Conservation (phyloP, 768 basidiomycete species). For the Boletales sp. region DNA sequence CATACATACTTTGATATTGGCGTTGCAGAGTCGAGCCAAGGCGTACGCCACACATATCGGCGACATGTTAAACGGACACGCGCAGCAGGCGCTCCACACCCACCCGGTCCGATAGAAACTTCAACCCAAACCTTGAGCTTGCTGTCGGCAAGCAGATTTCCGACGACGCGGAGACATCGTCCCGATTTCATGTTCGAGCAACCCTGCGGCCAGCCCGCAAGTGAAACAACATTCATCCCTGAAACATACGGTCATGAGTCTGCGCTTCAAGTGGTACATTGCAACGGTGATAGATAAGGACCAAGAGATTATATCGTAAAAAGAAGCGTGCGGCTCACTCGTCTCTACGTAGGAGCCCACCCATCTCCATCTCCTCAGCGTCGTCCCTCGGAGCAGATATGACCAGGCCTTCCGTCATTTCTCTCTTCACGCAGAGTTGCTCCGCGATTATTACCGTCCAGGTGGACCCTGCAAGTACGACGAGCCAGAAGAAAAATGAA, state of each 20-base stretch:
- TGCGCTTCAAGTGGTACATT: slow-evolving; percentile 20
- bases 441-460: slow-evolving; percentile 80
- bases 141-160: background rate
- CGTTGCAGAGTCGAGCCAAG: slow-evolving; percentile 1
- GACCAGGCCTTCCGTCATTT: slow-evolving; percentile 82
- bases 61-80: background rate
- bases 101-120: background rate
- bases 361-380: slow-evolving; percentile 54
- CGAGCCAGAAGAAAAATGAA: slow-evolving; percentile 89
- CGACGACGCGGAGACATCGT: background rate
- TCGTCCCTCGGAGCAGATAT: slow-evolving; percentile 44
- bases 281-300: slow-evolving; percentile 9
- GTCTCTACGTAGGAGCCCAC: slow-evolving; percentile 49
- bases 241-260: slow-evolving; percentile 15
- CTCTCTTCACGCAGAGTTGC: slow-evolving; percentile 85
- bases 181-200: slow-evolving; percentile 3
- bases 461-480: slow-evolving; percentile 68
- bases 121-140: slow-evolving; percentile 14
- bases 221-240: slow-evolving; percentile 6
- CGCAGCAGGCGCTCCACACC: slow-evolving; percentile 3
- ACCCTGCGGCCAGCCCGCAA: slow-evolving; percentile 1
- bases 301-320: slow-evolving; percentile 1
- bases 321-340: slow-evolving; percentile 42
- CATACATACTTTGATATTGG: slow-evolving; percentile 11
- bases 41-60: slow-evolving; percentile 16